Evolutionary conservation across 495 filamentous ascomycete genomes (phyloP).

Genomic region (Saxispiralis lemnorum): DNA sequence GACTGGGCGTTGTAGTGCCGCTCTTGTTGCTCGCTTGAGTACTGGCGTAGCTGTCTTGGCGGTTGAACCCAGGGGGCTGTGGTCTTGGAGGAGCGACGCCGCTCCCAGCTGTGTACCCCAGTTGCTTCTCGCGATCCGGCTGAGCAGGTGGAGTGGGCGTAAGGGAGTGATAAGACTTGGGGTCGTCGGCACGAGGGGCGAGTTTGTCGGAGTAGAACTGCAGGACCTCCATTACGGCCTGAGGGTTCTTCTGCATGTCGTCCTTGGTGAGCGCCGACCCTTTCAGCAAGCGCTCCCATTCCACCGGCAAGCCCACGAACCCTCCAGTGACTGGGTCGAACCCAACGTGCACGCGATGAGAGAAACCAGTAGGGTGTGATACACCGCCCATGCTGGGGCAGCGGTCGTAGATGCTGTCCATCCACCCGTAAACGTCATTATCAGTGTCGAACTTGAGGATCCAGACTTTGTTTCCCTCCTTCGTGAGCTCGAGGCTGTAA

Average conservation of each 20-base stretch:
- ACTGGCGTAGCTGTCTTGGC: constrained; percentile 15
- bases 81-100: constrained; percentile 66
- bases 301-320: constrained; percentile 79
- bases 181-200: constrained; percentile 69
- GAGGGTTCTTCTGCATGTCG: constrained; percentile 93
- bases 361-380: constrained; percentile 94
- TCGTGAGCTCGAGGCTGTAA: constrained; percentile 79
- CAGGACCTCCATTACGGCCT: constrained; percentile 90
- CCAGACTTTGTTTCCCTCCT: constrained; percentile 66
- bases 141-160: constrained; percentile 46
- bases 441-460: constrained; percentile 83
- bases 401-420: constrained; percentile 87
- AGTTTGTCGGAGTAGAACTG: constrained; percentile 90
- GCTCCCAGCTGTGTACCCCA: constrained; percentile 43
- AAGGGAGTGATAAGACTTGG: constrained; percentile 53
- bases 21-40: constrained; percentile 22
- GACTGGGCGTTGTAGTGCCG: constrained; percentile 29
- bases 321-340: constrained; percentile 87
- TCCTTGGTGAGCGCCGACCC: constrained; percentile 94
- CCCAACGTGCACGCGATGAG: constrained; percentile 87
- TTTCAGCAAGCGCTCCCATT: constrained; percentile 91
- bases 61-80: constrained; percentile 35
- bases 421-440: constrained; percentile 95
- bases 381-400: constrained; percentile 96
- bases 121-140: constrained; percentile 45